A percentile compares a stretch with the other conserved stretches of the same genome.
phyloP scores from a whole-genome alignment of 2,329 filamentous ascomycete species.

The Fusarium multiceps region DNA sequence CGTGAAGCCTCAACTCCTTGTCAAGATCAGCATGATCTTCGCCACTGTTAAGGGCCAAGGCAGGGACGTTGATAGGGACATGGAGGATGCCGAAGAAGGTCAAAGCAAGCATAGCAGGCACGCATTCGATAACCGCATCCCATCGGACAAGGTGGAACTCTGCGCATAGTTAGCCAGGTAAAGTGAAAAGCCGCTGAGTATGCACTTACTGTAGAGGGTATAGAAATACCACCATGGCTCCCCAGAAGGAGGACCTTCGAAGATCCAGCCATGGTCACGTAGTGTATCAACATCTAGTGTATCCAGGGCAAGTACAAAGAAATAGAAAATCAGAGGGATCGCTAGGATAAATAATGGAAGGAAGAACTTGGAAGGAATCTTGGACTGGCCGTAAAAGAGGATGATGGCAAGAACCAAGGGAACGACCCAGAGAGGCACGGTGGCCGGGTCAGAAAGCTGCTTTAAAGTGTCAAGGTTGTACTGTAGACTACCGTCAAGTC shows the following conservation, averaged over 20 bases:
- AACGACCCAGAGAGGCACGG: conserved; percentile 83
- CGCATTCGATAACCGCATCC: conserved; percentile 82
- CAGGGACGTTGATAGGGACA: conserved; percentile 97
- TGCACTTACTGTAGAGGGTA: conserved; percentile 83
- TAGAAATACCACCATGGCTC: conserved; percentile 99
- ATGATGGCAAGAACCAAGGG: conserved; percentile 81
- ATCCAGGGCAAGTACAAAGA: conserved; percentile 77
- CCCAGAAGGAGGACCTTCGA: conserved; percentile 82
- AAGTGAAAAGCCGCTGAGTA: too few species aligned
- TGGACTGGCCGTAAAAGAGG: conserved; percentile 80
- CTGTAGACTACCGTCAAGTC: conserved; percentile 84
- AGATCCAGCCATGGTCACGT: conserved; percentile 86
- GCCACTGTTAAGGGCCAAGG: conserved; percentile 86
- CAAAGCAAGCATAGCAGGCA: conserved; percentile 95
- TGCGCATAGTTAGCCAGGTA: conserved; percentile 51
- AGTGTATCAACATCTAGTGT: conserved; percentile 74
- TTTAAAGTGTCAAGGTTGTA: conserved; percentile 82
- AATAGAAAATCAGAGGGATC: conserved; percentile 82
- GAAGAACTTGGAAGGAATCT: conserved; percentile 83
- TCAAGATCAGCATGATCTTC: conserved; percentile 95
- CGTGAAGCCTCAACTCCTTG: conserved; percentile 90
- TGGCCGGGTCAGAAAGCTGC: conserved; percentile 78
- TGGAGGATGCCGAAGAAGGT: conserved; percentile 98
- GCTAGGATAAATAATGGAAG: conserved; percentile 86
- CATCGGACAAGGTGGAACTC: conserved; percentile 86